Evolutionary conservation across 768 basidiomycete species (phyloP), one percentile per base, ranked within the genome.

Genomic region (Lentinus brumalis): DNA sequence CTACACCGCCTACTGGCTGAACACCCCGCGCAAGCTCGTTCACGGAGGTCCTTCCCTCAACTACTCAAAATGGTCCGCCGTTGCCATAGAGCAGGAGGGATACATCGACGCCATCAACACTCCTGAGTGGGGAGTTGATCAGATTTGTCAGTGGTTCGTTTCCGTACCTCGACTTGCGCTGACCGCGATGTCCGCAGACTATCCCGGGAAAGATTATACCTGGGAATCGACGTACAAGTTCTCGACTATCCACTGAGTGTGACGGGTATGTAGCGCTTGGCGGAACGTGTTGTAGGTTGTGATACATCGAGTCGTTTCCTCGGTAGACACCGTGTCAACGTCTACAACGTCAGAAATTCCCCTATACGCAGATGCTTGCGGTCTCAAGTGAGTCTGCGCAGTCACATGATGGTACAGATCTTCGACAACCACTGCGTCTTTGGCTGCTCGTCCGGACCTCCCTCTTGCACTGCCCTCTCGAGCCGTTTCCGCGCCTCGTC

Each of bases 21-120:
- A 81, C 62, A 78, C 77, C 0, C 75, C 79, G 9, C 75, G 83
- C 0, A 85, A 85, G 66, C 67, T 49, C 0, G 73, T 77, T 12
- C 84, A 84, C 53, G 83, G 83, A 5, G 83, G 82, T 0, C 77
- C 81, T 1, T 66, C 66, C 6, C 61, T 74, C 15, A 75, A 71
- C 14, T 84, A 83, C 66, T 73, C 73, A 2, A 71, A 66, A 39
- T 79, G 72, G 64, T 73, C 77, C 45, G 82, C 80, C 0, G 77
- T 84, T 15, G 83, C 81, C 0, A 78, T 85, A 53, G 83, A 84
- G 64, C 83, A 83, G 63, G 75, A 82, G 64, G 81, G 82, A 8
- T 81, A 79, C 61, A 73, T 84, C 46, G 83, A 79, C 66, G 83
- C 83, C 11, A 83, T 85, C 55, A 82, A 85, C 61, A 82, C 78